Conservation (phyloP, 768 basidiomycete genomes). For the Coprinopsis marcescibilis region DNA sequence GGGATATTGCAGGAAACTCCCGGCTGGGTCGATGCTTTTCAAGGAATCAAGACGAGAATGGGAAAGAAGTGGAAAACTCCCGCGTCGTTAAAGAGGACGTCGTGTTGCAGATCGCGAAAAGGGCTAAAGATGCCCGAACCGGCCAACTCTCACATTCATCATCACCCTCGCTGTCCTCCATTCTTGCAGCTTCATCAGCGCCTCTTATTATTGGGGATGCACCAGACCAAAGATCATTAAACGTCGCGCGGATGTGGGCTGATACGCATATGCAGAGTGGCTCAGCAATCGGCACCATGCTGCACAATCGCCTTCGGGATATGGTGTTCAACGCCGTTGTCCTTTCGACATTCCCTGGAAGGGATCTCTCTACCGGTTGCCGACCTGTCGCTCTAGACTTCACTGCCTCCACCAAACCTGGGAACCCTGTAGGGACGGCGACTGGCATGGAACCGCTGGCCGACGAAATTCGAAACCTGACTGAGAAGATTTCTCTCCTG, state of each 20-base stretch:
- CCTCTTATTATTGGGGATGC: slow-evolving; percentile 22
- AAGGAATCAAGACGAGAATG: slow-evolving; percentile 12
- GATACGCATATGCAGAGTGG: slow-evolving; percentile 55
- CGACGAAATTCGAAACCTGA: slow-evolving; percentile 63
- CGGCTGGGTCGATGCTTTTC: slow-evolving; percentile 59
- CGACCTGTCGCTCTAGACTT: slow-evolving; percentile 9
- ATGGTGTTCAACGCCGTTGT: slow-evolving; percentile 59
- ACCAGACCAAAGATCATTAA: slow-evolving; percentile 50
- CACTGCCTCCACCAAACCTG: not conserved
- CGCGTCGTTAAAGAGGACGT: slow-evolving; percentile 54
- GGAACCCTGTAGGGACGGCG: slow-evolving; percentile 21
- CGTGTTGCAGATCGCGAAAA: slow-evolving; percentile 69
- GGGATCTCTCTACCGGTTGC: slow-evolving; percentile 17
- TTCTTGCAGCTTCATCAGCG: not conserved
- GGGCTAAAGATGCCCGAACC: slow-evolving; percentile 46
- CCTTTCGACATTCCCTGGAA: slow-evolving; percentile 43
- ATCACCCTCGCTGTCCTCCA: slow-evolving; percentile 17
- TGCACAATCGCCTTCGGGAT: slow-evolving; percentile 58
- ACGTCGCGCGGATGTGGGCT: slow-evolving; percentile 67
- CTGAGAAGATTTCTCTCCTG: slow-evolving; percentile 66
- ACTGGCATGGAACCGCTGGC: slow-evolving; percentile 69
- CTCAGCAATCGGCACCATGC: slow-evolving; percentile 54
- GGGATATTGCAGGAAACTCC: slow-evolving; percentile 54
- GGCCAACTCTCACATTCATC: slow-evolving; percentile 13
- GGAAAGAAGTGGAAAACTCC: slow-evolving; percentile 47